Percentiles rank a stretch among this genome's conserved stretches.
Conservation (phyloP, 2,329 filamentous ascomycete species). For the Bimuria novae-zelandiae region DNA sequence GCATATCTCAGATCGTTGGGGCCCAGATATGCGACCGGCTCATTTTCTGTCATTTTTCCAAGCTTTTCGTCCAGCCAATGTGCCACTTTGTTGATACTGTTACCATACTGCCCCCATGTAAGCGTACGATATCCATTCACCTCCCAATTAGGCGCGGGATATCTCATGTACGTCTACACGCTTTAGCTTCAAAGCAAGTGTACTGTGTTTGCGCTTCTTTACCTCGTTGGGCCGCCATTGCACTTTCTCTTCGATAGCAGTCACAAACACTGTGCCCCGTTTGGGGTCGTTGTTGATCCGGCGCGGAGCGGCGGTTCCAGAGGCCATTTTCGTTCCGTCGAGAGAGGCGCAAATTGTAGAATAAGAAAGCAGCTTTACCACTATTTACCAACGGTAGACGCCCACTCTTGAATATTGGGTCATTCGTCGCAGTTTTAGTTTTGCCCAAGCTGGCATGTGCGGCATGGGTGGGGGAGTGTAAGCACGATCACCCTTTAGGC, state of each 20-base stretch:
- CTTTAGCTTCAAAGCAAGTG: neutral
- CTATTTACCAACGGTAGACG: neutral
- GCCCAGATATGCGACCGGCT: constrained; percentile 22
- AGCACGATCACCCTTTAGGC: no score
- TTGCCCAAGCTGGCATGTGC: no score
- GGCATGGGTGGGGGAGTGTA: no score
- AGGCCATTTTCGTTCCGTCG: neutral
- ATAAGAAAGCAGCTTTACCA: neutral
- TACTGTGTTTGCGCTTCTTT: neutral
- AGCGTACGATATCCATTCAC: constrained; percentile 18
- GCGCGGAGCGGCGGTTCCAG: neutral
- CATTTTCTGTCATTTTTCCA: constrained; percentile 9
- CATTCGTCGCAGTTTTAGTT: no score
- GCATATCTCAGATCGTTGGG: constrained; percentile 20
- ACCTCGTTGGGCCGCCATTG: constrained; percentile 10
- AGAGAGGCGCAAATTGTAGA: neutral
- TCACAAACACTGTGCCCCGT: neutral
- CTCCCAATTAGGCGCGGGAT: constrained; percentile 19
- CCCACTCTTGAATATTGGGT: no score
- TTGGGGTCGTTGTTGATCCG: neutral
- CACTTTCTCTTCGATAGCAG: constrained; percentile 23
- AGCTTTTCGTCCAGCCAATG: constrained; percentile 24
- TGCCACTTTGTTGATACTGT: constrained; percentile 21
- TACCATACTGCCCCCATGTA: constrained; percentile 17
- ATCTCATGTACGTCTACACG: constrained; percentile 18